Base-by-base conservation (phyloP, 257 asterid species). In the Ligustrum vulgare region DNA sequence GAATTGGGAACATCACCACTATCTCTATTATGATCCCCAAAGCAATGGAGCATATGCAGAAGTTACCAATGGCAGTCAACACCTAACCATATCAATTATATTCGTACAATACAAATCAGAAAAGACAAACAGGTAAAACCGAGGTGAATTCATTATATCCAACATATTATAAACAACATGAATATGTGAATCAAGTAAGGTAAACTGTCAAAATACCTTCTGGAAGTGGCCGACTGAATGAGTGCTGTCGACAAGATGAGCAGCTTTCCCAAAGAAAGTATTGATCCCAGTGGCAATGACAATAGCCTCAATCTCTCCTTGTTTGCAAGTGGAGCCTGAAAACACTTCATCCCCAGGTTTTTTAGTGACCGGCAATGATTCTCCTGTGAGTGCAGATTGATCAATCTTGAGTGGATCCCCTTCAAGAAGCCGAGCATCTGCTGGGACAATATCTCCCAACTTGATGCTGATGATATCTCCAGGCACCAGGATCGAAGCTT, bases 321-420 rank as follows among this genome's bases (percentile, higher is more conserved):
- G 98, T 69, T 89, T 93, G 81, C 96, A 91, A 2, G 97, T 93
- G n/a, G 98, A 93, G 0, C 98, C 98, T 0, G 98, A 91, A 75
- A 77, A 93, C 18, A 91, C 97, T 60, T 73, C 89, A 33, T 86
- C 85, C 12, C 91, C 92, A 0, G 94, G 86, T 28, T 32, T 18
- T 77, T 87, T 93, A 0, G 96, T 87, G 36, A 88, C 97, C 0
- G 98, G 97, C 76, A 93, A 73, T 0, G 96, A 92, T 72, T 92
- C 97, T 3, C 97, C 97, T 0, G 97, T 92, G 63, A 92, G 87
- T 11, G 97, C 91, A 28, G 97, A 89, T 67, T 92, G 97, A 76
- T 92, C 97, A 1, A 90, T 90, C 76, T 92, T 92, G 22, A 92
- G 83, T 2, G 97, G 86, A 78, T 92, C 97, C 8, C 97, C 97